These are phyloP conservation scores for Syzygium aromaticum DNA, from an alignment of 345 rosid genomes.

Conservation along the genomic window DNA sequence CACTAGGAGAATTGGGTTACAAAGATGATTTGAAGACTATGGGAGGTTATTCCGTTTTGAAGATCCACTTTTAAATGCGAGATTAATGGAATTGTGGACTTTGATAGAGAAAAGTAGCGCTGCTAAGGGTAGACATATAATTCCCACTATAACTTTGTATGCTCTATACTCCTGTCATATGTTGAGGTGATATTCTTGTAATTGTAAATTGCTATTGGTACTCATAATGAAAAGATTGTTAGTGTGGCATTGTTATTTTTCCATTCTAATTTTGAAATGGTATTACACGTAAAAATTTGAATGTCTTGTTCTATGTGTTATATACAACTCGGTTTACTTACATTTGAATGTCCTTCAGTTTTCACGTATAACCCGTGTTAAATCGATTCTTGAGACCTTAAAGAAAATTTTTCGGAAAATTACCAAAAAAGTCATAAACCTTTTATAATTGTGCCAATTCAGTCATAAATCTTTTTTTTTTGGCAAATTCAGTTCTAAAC, in stretches of 20 bases:
- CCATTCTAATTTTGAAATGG: rapidly evolving
- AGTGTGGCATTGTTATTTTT: background rate
- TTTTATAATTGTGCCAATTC: no score
- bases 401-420: background rate
- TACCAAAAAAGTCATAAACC: no score
- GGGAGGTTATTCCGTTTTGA: background rate
- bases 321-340: background rate
- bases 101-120: background rate
- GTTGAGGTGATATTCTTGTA: background rate
- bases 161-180: background rate
- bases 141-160: background rate
- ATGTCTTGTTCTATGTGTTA: background rate
- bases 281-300: background rate
- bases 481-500: no score
- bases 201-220: background rate
- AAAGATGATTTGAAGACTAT: background rate
- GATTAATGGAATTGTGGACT: background rate
- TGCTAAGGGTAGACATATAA: background rate
- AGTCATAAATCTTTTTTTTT: no score
- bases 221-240: background rate
- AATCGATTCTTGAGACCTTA: background rate
- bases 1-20: background rate
- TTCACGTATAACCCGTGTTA: background rate
- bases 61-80: background rate
- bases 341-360: background rate